Evolutionary conservation across 768 basidiomycete genomes (phyloP), one percentile per base, ranked within the genome.

Genomic region (Tulasnella sp.): DNA sequence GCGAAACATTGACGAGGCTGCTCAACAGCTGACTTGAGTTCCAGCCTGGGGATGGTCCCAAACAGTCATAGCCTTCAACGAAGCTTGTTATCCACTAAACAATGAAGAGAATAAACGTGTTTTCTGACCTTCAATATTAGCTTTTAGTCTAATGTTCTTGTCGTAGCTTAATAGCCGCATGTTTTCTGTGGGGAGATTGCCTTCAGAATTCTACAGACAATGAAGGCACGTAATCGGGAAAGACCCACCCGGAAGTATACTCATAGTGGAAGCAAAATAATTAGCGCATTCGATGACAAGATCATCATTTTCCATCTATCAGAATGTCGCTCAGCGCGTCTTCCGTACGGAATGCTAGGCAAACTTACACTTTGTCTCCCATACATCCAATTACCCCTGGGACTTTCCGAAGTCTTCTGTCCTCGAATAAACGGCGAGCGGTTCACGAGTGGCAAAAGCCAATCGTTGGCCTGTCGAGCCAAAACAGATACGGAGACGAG

Each of bases 211-310:
- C 44, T 5, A 12, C 34, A 39, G 67, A n/a, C 39, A 34, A 68
- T 40, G 22, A 40, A 17, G 8, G n/a, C 67, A 17, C 8, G n/a
- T 39, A 19, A 41, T 35, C 22, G 42, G 42, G 42, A 12, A 44
- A 34, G 12, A 65, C 63, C 35, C n/a, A 40, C 63, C 63, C 11
- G 63, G 39, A 36, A 34, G 63, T 16, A 65, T 34, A 2, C 63
- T 35, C 34, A 36, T 36, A 34, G 39, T n/a, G 3, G 34, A 9
- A 32, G 63, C 26, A 36, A 65, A 91, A 78, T 87, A 89, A 75
- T 83, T 80, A 76, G 88, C 90, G 76, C 91, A 94, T 77, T 93
- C 92, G 68, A 90, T 79, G 76, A 94, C 91, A 42, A 89, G 79
- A 67, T 83, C 82, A 76, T 94, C 92, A 76, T 91, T 92, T 73